Evolutionary conservation across 495 filamentous ascomycete species (phyloP).

Genomic region (Sordaria brevicollis): DNA sequence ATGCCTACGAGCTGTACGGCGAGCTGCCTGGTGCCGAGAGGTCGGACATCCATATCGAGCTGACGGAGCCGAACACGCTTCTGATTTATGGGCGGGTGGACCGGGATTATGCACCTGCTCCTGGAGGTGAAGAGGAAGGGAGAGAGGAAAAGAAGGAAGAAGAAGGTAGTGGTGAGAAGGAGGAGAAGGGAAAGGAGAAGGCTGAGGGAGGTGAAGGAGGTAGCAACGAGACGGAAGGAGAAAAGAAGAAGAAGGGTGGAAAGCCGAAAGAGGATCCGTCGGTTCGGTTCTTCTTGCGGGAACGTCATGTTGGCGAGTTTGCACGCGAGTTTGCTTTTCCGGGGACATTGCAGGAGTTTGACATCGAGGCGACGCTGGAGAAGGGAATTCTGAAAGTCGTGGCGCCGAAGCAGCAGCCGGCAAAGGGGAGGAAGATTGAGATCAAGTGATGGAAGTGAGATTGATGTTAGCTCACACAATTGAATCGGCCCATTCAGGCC

Average conservation of each 20-base stretch:
- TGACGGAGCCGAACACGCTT: slow-evolving; percentile 59
- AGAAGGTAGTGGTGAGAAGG: neutral
- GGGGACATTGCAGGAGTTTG: slow-evolving; percentile 13
- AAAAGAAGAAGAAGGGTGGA: neutral
- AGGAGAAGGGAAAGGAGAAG: neutral
- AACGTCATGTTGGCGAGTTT: slow-evolving; percentile 12
- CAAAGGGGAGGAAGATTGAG: slow-evolving; percentile 7
- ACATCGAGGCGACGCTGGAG: slow-evolving; percentile 13
- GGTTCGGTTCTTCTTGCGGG: slow-evolving; percentile 7
- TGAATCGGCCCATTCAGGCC: neutral
- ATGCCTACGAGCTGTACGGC: slow-evolving; percentile 64
- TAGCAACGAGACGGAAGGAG: neutral
- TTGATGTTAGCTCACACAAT: neutral
- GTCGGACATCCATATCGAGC: slow-evolving; percentile 65
- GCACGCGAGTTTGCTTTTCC: slow-evolving; percentile 17
- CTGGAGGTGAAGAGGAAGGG: neutral
- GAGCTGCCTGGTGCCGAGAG: slow-evolving; percentile 70
- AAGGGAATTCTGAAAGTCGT: slow-evolving; percentile 14
- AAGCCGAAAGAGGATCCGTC: neutral
- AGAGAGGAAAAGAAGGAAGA: neutral
- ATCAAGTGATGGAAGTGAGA: neutral
- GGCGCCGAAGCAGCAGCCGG: slow-evolving; percentile 8
- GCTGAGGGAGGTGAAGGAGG: neutral
- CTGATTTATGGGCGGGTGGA: slow-evolving; percentile 55
- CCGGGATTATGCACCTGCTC: slow-evolving; percentile 24